These are phyloP conservation scores for Climacium dendroides DNA, from an alignment of 225 moss, liverwort and hornwort species.

Conservation along the genomic window DNA sequence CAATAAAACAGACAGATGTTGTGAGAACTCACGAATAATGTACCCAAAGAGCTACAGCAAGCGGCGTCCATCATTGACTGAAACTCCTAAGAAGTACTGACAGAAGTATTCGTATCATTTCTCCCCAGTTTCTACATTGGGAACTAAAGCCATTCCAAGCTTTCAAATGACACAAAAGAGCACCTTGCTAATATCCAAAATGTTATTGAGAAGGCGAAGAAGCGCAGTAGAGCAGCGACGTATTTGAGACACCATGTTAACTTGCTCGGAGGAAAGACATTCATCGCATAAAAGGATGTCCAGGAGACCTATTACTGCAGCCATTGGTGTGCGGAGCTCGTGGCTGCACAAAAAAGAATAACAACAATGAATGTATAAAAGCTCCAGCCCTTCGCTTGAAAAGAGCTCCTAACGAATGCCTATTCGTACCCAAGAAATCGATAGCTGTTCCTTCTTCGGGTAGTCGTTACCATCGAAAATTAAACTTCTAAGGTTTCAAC, in stretches of 20 bases:
- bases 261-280: conserved; percentile 64
- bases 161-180: not conserved
- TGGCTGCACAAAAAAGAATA: conserved; percentile 38
- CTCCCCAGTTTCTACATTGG: not conserved
- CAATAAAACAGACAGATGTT: not conserved
- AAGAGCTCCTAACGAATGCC: not conserved
- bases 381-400: not conserved
- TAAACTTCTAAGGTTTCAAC: not conserved
- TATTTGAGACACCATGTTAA: conserved; percentile 73
- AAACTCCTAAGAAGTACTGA: not conserved
- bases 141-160: not conserved
- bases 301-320: conserved; percentile 75
- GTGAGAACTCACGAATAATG: not conserved
- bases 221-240: conserved; percentile 77
- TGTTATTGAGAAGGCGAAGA: conserved; percentile 79
- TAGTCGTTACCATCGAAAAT: not conserved
- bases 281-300: conserved; percentile 76
- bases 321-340: conserved; percentile 93
- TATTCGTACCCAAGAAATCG: not conserved
- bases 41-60: not conserved
- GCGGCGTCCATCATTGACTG: not conserved
- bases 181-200: conserved; percentile 88
- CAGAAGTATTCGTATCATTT: not conserved
- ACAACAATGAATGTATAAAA: not conserved
- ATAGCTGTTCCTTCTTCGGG: not conserved